These are phyloP conservation scores for Cytidiella melzeri DNA, from an alignment of 768 basidiomycete species.

Conservation along the genomic window DNA sequence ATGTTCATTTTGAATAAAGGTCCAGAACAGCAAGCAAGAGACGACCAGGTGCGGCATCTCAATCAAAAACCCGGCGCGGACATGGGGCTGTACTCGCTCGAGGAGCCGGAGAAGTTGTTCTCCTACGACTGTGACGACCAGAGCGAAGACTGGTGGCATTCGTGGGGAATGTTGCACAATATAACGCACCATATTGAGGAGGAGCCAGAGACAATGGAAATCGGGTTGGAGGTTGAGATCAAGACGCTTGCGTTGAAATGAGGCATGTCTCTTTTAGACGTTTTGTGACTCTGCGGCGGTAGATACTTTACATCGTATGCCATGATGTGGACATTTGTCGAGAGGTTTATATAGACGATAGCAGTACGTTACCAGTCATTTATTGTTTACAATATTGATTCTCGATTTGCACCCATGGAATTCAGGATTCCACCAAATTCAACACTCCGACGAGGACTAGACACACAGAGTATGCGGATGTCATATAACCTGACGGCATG, in stretches of 20 bases:
- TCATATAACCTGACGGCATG: slow-evolving; percentile 13
- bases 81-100: slow-evolving; percentile 21
- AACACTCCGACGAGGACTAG: slow-evolving; percentile 15
- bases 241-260: not conserved
- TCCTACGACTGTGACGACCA: slow-evolving; percentile 32
- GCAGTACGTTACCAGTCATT: too few relatives aligned
- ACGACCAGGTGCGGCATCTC: slow-evolving; percentile 19
- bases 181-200: slow-evolving; percentile 13
- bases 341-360: too few relatives aligned
- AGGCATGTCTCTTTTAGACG: not conserved
- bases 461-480: slow-evolving; percentile 18
- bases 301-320: too few relatives aligned
- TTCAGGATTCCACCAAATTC: slow-evolving; percentile 15
- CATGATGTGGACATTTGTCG: too few relatives aligned
- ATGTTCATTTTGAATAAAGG: slow-evolving; percentile 14
- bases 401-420: too few relatives aligned
- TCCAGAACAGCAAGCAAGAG: slow-evolving; percentile 19
- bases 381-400: too few relatives aligned
- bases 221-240: slow-evolving; percentile 9
- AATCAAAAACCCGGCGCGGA: slow-evolving; percentile 21
- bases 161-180: slow-evolving; percentile 27
- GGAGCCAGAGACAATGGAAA: not conserved
- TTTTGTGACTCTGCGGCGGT: not conserved
- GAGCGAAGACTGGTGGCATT: slow-evolving; percentile 33
- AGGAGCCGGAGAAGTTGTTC: slow-evolving; percentile 25